These are phyloP conservation scores for Spatholobus suberectus DNA, from an alignment of 306 rosid genomes.

Conservation along the genomic window DNA sequence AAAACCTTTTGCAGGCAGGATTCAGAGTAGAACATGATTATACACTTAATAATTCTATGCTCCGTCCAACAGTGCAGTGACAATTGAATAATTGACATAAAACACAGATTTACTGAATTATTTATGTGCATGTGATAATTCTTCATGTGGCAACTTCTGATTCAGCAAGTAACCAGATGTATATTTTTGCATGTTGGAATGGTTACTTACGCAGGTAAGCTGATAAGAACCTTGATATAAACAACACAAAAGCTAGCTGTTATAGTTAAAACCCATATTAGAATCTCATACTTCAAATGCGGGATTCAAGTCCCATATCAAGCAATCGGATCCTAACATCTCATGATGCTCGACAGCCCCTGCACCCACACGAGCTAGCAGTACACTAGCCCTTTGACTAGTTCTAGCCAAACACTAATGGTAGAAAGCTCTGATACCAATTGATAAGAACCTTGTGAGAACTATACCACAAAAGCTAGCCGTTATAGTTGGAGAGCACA, in stretches of 20 bases:
- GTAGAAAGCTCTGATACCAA: background rate
- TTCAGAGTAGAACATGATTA: constrained; percentile 25
- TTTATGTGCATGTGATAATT: background rate
- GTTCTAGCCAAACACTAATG: too few species aligned
- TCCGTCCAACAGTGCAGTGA: background rate
- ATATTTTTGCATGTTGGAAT: constrained; percentile 8
- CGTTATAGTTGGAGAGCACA: background rate
- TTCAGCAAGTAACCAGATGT: background rate
- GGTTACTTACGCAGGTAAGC: background rate
- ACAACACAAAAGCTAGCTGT: background rate
- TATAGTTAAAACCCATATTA: too few species aligned
- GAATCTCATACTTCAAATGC: too few species aligned
- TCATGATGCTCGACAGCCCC: background rate
- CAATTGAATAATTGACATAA: background rate
- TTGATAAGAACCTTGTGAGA: background rate
- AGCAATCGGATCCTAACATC: background rate
- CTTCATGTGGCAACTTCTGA: background rate
- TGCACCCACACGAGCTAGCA: background rate
- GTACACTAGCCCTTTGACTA: background rate
- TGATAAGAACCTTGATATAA: background rate
- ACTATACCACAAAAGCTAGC: background rate
- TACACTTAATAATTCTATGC: background rate
- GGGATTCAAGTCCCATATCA: background rate
- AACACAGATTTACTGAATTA: background rate
- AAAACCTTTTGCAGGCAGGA: constrained; percentile 23